Conservation (phyloP, 805 yeast genomes). For the Brettanomyces sp. region DNA sequence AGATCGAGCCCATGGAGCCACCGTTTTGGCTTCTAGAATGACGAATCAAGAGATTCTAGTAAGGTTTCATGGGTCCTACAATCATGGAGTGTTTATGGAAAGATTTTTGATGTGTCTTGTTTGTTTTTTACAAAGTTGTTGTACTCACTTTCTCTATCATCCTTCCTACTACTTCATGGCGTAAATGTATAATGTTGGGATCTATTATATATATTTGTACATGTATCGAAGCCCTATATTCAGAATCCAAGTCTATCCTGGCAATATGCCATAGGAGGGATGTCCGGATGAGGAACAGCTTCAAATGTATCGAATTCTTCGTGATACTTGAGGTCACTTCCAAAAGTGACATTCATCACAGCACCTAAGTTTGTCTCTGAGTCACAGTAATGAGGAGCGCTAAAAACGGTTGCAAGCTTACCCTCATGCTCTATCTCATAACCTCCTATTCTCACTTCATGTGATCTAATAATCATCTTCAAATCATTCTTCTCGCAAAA, state of each 20-base stretch:
- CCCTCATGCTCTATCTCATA: slow-evolving; percentile 84
- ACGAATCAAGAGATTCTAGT: background rate
- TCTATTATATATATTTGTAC: background rate
- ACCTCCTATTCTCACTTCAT: slow-evolving; percentile 91
- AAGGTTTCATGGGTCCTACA: no score
- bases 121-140: no score
- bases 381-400: slow-evolving; percentile 98
- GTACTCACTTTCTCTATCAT: no score
- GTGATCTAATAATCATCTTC: slow-evolving; percentile 81
- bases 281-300: slow-evolving; percentile 84
- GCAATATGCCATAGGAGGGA: slow-evolving; percentile 92
- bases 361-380: slow-evolving; percentile 87
- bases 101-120: no score
- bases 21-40: background rate
- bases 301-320: slow-evolving; percentile 53
- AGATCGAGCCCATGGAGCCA: background rate
- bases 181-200: no score
- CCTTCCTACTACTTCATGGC: no score
- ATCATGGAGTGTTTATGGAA: no score
- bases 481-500: slow-evolving; percentile 68
- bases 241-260: slow-evolving; percentile 25
- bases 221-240: background rate
- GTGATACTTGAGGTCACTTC: slow-evolving; percentile 34
- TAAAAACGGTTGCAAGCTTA: slow-evolving; percentile 82
- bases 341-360: slow-evolving; percentile 57